These are phyloP conservation scores for Flaveria brownii DNA, from an alignment of 129 eudicot genomes.

Conservation along the genomic window DNA sequence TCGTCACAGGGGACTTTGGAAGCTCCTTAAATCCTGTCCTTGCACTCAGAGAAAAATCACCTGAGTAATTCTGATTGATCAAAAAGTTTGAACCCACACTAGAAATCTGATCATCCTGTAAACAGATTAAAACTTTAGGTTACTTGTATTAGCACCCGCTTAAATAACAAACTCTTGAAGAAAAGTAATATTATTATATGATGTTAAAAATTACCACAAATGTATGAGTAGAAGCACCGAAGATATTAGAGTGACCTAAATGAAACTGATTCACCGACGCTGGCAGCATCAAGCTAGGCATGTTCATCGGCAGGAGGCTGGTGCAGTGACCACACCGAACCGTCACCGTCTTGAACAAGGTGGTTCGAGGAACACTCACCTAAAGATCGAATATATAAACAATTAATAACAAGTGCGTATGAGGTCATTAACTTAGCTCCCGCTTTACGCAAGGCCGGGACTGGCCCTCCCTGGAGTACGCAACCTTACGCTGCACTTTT, in stretches of 20 bases:
- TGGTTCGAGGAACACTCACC: constrained; percentile 88
- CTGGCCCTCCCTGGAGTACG: too few relatives aligned
- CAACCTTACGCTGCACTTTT: too few relatives aligned
- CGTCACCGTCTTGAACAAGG: constrained; percentile 78
- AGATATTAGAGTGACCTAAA: constrained; percentile 38
- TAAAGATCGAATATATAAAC: too few relatives aligned
- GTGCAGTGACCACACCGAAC: constrained; percentile 84
- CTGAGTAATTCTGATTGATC: constrained; percentile 42
- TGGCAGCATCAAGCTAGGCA: constrained; percentile 51
- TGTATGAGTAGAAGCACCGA: constrained; percentile 44
- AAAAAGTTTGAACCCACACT: constrained; percentile 51
- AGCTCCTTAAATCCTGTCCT: constrained; percentile 51
- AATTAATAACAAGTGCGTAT: too few relatives aligned
- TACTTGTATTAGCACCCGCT: background rate
- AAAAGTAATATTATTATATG: background rate
- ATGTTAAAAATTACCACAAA: constrained; percentile 34
- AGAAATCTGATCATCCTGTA: constrained; percentile 51
- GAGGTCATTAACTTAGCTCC: too few relatives aligned
- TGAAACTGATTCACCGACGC: constrained; percentile 50
- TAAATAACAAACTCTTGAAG: background rate
- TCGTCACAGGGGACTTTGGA: constrained; percentile 57
- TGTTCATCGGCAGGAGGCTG: constrained; percentile 61
- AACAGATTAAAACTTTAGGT: background rate
- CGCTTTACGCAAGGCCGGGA: too few relatives aligned
- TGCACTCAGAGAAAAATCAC: constrained; percentile 37